Percentiles rank a stretch among this genome's conserved stretches.
Conservation (phyloP, 139 green algal species). For the Dunaliella sp. region DNA sequence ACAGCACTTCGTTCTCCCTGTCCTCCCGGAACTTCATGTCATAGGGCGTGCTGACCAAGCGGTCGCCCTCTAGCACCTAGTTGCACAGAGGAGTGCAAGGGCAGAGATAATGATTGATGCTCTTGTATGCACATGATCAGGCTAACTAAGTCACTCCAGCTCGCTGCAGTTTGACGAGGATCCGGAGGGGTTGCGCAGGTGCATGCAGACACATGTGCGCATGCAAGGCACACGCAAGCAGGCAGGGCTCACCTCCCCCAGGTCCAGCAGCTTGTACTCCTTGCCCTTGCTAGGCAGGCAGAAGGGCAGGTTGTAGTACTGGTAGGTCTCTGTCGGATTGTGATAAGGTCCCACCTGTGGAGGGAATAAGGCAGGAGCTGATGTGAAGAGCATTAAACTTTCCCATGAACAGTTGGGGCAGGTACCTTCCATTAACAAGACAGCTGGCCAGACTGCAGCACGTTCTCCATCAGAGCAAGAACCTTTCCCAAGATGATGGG, state of each 20-base stretch:
- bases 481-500: no score
- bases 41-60: constrained; percentile 87
- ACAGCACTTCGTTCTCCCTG: constrained; percentile 79
- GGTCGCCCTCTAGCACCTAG: constrained; percentile 68
- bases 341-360: constrained; percentile 76
- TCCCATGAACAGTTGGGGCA: no score
- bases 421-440: no score
- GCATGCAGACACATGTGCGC: neutral
- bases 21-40: constrained; percentile 83
- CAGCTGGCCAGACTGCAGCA: no score
- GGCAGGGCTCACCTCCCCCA: constrained; percentile 74
- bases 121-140: no score
- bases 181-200: no score
- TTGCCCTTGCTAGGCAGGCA: constrained; percentile 76
- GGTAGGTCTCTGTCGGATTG: constrained; percentile 63
- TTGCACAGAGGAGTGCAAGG: neutral
- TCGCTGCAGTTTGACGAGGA: no score
- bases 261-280: constrained; percentile 79
- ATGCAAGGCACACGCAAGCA: neutral
- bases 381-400: no score
- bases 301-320: constrained; percentile 96
- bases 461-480: no score
- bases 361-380: no score
- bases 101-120: no score
- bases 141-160: no score